Conservation (phyloP, 129 eudicot species). For the Artemisia annua region DNA sequence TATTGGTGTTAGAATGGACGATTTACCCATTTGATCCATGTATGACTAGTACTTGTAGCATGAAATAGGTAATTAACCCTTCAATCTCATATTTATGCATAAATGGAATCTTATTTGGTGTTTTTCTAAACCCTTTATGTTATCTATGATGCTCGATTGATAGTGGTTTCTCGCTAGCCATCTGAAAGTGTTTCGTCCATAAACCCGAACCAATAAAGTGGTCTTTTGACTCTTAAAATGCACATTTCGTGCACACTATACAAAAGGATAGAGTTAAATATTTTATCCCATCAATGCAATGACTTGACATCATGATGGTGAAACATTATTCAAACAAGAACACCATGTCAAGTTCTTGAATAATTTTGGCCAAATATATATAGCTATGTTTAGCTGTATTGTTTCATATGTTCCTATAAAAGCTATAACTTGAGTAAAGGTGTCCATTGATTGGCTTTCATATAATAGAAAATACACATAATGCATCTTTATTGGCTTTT, state of each 20-base stretch:
- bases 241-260: conserved; percentile 26
- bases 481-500: conserved; percentile 29
- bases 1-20: not conserved
- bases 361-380: conserved; percentile 24
- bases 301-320: conserved; percentile 37
- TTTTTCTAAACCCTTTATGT: conserved; percentile 11
- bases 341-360: conserved; percentile 31
- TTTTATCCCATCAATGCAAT: conserved; percentile 19
- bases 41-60: not conserved
- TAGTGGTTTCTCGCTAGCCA: conserved; percentile 20
- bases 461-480: conserved; percentile 30
- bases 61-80: not conserved
- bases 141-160: conserved; percentile 10
- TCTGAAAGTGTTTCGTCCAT: conserved; percentile 28
- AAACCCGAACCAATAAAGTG: conserved; percentile 25
- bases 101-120: conserved; percentile 14
- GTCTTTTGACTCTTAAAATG: conserved; percentile 10
- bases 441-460: conserved; percentile 30
- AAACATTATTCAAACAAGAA: conserved; percentile 24
- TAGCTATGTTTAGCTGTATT: conserved; percentile 14
- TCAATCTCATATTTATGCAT: not conserved
- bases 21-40: not conserved
- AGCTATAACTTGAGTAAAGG: conserved; percentile 30
- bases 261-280: conserved; percentile 24
- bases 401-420: conserved; percentile 31